Evolutionary conservation across 2,329 filamentous ascomycete genomes (phyloP), one percentile per base, ranked within the genome.

Genomic region (Fusarium aywerte): DNA sequence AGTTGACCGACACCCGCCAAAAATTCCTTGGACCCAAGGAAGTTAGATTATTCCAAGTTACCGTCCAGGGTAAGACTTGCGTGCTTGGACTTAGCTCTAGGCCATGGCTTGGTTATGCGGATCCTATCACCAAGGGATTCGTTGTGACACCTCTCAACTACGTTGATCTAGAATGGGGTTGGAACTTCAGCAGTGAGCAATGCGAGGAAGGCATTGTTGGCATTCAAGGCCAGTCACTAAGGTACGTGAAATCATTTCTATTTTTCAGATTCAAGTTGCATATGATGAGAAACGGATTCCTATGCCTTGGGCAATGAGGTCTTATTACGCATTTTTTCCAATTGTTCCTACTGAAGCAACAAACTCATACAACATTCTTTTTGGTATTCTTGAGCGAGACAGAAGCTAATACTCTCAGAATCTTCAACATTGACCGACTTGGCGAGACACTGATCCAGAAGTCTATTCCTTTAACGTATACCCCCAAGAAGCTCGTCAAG

Each of bases 111-210:
- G 95, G 94, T 40, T 98, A 98, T 76, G 91, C 93, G 1, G 93
- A 98, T 73, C 89, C 92, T 3, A 90, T 94, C 61, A 94, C 91
- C 4, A 92, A 92, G 74, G 90, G 90, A 35, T 97, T 97, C 74
- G 92, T 96, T 80, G 89, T 98, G 70, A 97, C 95, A 1, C 96
- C 96, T 1, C 81, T 99, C 29, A 92, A 92, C 77, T 97, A 97
- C 74, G 89, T 90, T 52, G 89, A 91, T 38, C 86, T 99, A 27
- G 93, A 97, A 77, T 97, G 93, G 84, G 94, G 92, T 5, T 97
- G 94, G 90, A 97, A 96, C 73, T 98, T 99, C 76, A 95, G 92
- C 77, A 97, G 94, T 75, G 93, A 97, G 76, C 92, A 97, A 77
- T 97, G 94, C 73, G 89, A 91, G 40, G 92, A 97, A 79, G 94